Evolutionary conservation across 2,329 filamentous ascomycete genomes (phyloP).

Genomic region (Fusarium sp.): DNA sequence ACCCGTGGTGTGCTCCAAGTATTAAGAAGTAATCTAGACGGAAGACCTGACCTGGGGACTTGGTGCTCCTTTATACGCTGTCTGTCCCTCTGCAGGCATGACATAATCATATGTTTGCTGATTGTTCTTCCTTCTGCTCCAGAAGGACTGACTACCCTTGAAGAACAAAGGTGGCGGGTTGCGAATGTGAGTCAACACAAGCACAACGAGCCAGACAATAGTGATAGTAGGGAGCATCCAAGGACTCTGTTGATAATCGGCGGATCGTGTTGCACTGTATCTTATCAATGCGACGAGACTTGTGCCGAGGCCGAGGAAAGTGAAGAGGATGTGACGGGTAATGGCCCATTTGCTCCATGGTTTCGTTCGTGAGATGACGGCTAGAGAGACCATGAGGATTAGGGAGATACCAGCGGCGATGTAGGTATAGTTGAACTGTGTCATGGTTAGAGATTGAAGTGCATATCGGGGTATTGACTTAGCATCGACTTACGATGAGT

Average conservation of each 20-base stretch:
- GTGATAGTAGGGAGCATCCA: slow-evolving; percentile 49
- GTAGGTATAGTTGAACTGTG: slow-evolving; percentile 49
- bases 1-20: neutral
- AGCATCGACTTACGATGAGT: slow-evolving; percentile 43
- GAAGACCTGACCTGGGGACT: neutral
- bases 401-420: slow-evolving; percentile 46
- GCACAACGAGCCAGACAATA: slow-evolving; percentile 47
- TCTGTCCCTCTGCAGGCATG: slow-evolving; percentile 9
- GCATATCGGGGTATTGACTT: too few relatives aligned
- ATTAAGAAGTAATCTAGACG: neutral
- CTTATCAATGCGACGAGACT: slow-evolving; percentile 43
- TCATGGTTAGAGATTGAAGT: neutral
- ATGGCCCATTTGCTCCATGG: slow-evolving; percentile 47
- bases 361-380: slow-evolving; percentile 44
- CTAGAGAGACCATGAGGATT: slow-evolving; percentile 46
- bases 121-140: slow-evolving; percentile 19
- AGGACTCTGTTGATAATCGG: slow-evolving; percentile 38
- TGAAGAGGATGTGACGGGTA: slow-evolving; percentile 43
- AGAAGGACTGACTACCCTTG: slow-evolving; percentile 23
- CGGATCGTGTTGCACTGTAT: slow-evolving; percentile 19
- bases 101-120: slow-evolving; percentile 21
- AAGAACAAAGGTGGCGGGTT: slow-evolving; percentile 39
- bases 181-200: slow-evolving; percentile 48
- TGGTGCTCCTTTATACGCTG: slow-evolving; percentile 8
- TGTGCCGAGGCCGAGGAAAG: slow-evolving; percentile 44